Evolutionary conservation across 164 flowering plant genomes (phyloP).

Genomic region (Kalanchoe fedtschenkoi): DNA sequence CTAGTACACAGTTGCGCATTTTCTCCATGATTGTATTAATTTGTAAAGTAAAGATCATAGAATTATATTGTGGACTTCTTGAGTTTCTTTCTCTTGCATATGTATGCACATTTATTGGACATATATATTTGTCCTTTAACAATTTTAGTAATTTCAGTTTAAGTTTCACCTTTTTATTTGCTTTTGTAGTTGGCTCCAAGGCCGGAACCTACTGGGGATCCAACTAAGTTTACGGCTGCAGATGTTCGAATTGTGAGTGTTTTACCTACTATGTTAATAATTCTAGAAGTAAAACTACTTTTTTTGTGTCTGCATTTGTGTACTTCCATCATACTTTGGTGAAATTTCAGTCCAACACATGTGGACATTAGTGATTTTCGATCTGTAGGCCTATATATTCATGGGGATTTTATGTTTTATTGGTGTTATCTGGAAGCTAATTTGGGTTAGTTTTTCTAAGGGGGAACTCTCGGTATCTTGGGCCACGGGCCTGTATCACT

Average conservation of each 20-base stretch:
- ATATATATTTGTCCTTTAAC: neutral
- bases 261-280: neutral
- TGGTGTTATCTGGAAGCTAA: no score
- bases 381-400: no score
- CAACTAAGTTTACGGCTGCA: conserved; percentile 85
- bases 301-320: neutral
- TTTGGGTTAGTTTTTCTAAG: no score
- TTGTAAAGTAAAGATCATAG: neutral
- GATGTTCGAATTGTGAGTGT: conserved; percentile 96
- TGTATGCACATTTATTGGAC: neutral
- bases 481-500: no score
- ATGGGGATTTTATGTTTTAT: no score
- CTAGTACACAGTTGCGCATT: neutral
- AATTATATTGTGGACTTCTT: neutral
- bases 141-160: neutral
- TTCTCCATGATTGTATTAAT: neutral
- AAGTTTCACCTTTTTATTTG: neutral
- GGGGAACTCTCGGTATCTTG: no score
- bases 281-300: neutral
- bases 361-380: no score
- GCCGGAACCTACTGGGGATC: conserved; percentile 68
- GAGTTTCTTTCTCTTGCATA: neutral
- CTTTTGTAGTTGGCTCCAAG: conserved; percentile 55
- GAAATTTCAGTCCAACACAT: no score
- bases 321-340: no score